Evolutionary conservation across 164 flowering plant species (phyloP), one percentile per base, ranked within the genome.

Genomic region (Vitis cinerea): DNA sequence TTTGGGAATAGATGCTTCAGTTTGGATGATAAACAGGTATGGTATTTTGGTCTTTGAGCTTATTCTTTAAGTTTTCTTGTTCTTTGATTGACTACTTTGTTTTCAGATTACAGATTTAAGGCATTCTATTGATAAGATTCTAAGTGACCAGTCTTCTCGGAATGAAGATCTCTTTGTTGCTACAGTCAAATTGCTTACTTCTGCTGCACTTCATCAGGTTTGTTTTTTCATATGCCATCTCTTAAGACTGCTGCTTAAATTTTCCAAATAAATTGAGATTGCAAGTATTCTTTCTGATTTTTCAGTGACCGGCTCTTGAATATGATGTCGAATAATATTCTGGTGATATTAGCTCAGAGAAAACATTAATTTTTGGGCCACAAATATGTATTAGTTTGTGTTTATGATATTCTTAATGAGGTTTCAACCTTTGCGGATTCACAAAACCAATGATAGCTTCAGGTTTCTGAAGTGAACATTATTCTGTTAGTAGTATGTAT

Each of bases 131-230:
- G 62, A 59, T 61, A 68, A 66, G 17, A 81, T 87, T 48, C 68
- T 95, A 27, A 63, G 70, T 66, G 86, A 84, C 68, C 83, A 80
- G 65, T 74, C 87, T 37, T 71, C 68, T 11, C 57, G 53, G 66
- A 79, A 77, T 78, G 90, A 88, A 81, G 93, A 89, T 78, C 86
- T 89, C 37, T 72, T 83, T 71, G 73, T 87, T 79, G 86, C 91
- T 61, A 73, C 73, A 13, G 48, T 91, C 31, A 78, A 82, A 73
- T 67, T 93, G 64, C 89, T 95, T 9, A 82, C 85, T 68, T 83
- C 89, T 76, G 92, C 94, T n/a, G 97, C 99, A 53, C 67, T 54
- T 50, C 78, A 85, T 77, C 99, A 93, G 99, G 99, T 93, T 61
- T 59, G 80, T 60, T 64, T 27, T 54, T 5, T 59, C 50, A 11